Conservation (phyloP, 352 stramenopile species). For the Phytophthora pinifolia region DNA sequence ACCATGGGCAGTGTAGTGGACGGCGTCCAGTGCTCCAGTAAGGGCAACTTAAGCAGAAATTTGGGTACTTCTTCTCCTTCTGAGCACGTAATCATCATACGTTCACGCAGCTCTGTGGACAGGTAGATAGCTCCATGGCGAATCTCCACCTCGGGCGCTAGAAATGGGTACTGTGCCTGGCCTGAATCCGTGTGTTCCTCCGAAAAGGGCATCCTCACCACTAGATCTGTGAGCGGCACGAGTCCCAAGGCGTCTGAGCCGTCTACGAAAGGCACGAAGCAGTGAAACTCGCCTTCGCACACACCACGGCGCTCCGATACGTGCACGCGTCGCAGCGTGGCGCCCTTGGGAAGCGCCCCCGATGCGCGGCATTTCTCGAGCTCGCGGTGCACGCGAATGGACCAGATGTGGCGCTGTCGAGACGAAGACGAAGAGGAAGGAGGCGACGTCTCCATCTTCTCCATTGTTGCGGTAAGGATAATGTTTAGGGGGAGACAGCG, state of each 20-base stretch:
- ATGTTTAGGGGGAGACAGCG: constrained; percentile 10
- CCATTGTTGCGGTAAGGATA: constrained; percentile 18
- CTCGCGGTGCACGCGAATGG: constrained; percentile 67
- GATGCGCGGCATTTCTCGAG: constrained; percentile 60
- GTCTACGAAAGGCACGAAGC: constrained; percentile 74
- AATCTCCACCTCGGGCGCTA: constrained; percentile 50
- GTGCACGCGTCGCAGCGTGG: constrained; percentile 43
- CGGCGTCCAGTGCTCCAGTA: constrained; percentile 70
- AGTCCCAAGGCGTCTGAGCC: constrained; percentile 68
- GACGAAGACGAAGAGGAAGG: constrained; percentile 12
- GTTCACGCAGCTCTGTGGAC: constrained; percentile 46
- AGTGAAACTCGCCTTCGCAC: constrained; percentile 63
- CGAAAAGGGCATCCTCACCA: constrained; percentile 63
- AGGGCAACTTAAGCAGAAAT: constrained; percentile 47
- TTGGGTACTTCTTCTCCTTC: constrained; percentile 26
- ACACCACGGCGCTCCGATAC: constrained; percentile 50
- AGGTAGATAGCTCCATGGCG: constrained; percentile 51
- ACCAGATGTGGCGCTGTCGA: constrained; percentile 72
- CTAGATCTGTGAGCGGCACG: constrained; percentile 56
- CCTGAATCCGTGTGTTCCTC: constrained; percentile 23
- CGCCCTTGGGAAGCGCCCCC: constrained; percentile 36
- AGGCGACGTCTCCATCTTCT: constrained; percentile 25
- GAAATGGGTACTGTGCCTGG: constrained; percentile 62
- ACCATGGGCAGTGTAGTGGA: constrained; percentile 78
- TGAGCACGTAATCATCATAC: constrained; percentile 2